Percentiles rank a stretch among this genome's conserved stretches.
Evolutionary conservation across 208 protist species (phyloP).

Genomic region (Acanthamoeba sp.): DNA sequence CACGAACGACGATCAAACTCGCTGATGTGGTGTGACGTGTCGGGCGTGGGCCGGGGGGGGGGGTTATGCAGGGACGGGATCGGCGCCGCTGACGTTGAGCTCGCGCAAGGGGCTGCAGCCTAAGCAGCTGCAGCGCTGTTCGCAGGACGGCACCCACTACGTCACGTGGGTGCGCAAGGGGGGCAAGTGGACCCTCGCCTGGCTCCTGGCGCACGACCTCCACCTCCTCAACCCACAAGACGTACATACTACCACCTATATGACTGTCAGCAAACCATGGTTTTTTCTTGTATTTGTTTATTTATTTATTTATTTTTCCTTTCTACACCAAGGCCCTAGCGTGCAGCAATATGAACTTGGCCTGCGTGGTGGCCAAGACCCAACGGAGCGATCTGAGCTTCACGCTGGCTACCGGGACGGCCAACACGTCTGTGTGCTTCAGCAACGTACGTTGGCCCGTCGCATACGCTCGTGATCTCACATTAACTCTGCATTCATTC

Average conservation of each 20-base stretch:
- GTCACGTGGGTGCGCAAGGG: not conserved
- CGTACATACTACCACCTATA: not conserved
- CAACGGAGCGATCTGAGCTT: not conserved
- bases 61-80: not conserved
- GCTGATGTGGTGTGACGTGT: not conserved
- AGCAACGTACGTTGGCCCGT: not conserved
- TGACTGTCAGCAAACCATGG: no score
- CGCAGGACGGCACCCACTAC: slow-evolving; percentile 1
- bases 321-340: not conserved
- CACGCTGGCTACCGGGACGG: not conserved
- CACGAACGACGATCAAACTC: not conserved
- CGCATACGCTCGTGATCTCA: not conserved
- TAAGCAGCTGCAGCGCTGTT: not conserved
- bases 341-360: not conserved
- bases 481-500: not conserved
- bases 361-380: not conserved
- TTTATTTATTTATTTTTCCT: no score
- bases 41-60: no score
- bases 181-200: not conserved
- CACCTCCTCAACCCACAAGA: not conserved
- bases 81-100: not conserved
- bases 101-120: not conserved
- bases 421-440: not conserved
- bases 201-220: slow-evolving; percentile 47
- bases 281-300: no score